phyloP scores from a whole-genome alignment of 2,329 filamentous ascomycete genomes.

The Aspergillus phoenicis region DNA sequence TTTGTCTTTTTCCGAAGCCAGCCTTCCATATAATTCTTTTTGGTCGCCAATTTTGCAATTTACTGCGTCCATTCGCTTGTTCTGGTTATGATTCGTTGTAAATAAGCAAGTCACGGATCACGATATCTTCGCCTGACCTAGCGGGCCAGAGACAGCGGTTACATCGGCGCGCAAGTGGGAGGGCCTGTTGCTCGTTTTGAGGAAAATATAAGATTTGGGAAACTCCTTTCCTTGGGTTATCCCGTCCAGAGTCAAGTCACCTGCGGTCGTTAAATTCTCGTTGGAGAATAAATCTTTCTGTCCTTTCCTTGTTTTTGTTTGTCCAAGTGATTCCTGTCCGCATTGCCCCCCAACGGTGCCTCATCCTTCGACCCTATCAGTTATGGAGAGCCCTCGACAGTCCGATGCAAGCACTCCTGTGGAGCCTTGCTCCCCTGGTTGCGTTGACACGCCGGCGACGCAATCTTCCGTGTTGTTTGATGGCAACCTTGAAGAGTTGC shows the following conservation, averaged over 20 bases:
- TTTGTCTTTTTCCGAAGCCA: not conserved
- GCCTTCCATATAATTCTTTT: not conserved
- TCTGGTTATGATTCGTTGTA: conserved; percentile 22
- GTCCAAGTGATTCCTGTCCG: conserved; percentile 12
- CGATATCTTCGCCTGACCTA: conserved; percentile 24
- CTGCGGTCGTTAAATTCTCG: conserved; percentile 12
- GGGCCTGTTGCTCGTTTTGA: conserved; percentile 12
- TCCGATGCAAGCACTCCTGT: conserved; percentile 36
- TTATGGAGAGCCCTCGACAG: conserved; percentile 33
- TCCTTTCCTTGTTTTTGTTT: conserved; percentile 17
- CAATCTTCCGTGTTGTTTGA: conserved; percentile 51
- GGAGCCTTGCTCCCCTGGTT: conserved; percentile 33
- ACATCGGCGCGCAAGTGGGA: conserved; percentile 23
- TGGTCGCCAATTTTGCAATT: conserved; percentile 12
- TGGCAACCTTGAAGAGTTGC: conserved; percentile 45
- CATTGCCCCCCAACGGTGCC: conserved; percentile 15
- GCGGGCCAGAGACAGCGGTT: conserved; percentile 22
- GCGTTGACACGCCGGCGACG: conserved; percentile 48
- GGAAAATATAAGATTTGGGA: conserved; percentile 27
- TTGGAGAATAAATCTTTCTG: conserved; percentile 8
- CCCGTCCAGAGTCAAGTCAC: conserved; percentile 7
- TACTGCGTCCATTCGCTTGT: conserved; percentile 20
- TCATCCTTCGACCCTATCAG: conserved; percentile 15
- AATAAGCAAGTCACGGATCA: conserved; percentile 25
- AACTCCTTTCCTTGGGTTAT: conserved; percentile 19